Evolutionary conservation across 2,329 filamentous ascomycete species (phyloP), one percentile per base, ranked within the genome.

Genomic region (Colletotrichum tofieldiae): DNA sequence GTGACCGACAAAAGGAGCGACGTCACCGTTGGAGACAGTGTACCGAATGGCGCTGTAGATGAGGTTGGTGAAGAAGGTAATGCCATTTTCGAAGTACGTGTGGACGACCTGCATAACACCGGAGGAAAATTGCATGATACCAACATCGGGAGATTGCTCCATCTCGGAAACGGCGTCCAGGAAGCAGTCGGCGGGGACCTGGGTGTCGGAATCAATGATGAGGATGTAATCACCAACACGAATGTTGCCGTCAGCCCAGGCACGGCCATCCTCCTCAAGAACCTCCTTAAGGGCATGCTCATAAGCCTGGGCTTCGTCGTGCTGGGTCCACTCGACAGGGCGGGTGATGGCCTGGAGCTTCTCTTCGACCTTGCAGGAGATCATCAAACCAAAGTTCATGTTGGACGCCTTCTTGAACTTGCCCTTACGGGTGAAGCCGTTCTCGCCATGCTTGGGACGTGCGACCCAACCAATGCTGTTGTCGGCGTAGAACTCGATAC

Each of bases 181-280:
- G 72, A 96, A 86, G 77, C 93, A 96, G 81, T 95, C 93, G 49
- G 87, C 84, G 1, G 93, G 93, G 2, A 94, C 93, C 81, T 93
- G 92, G 39, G 93, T 95, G 81, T 95, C 93, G 1, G 93, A 94
- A 83, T 94, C 93, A 78, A 94, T 93, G 72, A 95, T 84, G 41
- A 93, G 84, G 72, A 95, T 94, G 81, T 95, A 95, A 82, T 97
- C 94, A 67, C 94, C 94, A 29, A 97, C 86, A 63, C 94, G 93
- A 76, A 97, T 92, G 81, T 96, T 95, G 73, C 94, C 94, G 78
- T 94, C 93, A 23, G 94, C 94, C 93, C 92, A 93, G 37, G 93
- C 93, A 37, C 92, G 89, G 23, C 91, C 90, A 68, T 93, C 87
- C 60, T 91, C 89, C 58, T 91, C 87, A 47, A 95, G 86, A 23